Evolutionary conservation across 192 early-diverging fungal species (phyloP).

Genomic region (Spizellomyces sp.): DNA sequence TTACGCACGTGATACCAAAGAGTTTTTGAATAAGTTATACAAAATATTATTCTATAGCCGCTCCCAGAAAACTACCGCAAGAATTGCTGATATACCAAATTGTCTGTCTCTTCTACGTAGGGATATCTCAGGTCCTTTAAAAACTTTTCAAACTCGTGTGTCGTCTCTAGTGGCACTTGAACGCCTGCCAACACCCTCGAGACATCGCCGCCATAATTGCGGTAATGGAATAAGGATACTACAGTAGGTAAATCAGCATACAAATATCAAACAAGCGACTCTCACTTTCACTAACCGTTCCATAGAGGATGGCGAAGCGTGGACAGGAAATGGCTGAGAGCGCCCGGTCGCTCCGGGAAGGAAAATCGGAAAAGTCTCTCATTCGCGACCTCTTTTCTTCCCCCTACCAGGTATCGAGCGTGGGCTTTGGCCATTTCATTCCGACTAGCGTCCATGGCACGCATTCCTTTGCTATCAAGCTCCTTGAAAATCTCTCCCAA

Average conservation of each 20-base stretch:
- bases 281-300: constrained; percentile 26
- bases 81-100: constrained; percentile 87
- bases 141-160: constrained; percentile 72
- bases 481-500: constrained; percentile 67
- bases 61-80: constrained; percentile 9
- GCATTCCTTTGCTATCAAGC: constrained; percentile 63
- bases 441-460: constrained; percentile 79
- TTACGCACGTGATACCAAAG: too few species aligned
- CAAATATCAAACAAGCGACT: neutral
- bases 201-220: constrained; percentile 94
- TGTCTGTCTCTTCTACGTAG: constrained; percentile 91
- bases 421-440: constrained; percentile 96
- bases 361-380: constrained; percentile 93
- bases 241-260: constrained; percentile 46
- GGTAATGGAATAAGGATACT: constrained; percentile 94
- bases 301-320: constrained; percentile 51
- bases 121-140: constrained; percentile 81
- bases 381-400: constrained; percentile 71
- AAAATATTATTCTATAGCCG: too few species aligned
- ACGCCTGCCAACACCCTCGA: constrained; percentile 92
- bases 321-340: constrained; percentile 81
- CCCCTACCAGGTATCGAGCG: constrained; percentile 91
- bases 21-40: too few species aligned
- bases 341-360: constrained; percentile 96
- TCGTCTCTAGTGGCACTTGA: constrained; percentile 76